phyloP scores from a whole-genome alignment of 2,329 filamentous ascomycete genomes.

The Cordyceps tenuipes region DNA sequence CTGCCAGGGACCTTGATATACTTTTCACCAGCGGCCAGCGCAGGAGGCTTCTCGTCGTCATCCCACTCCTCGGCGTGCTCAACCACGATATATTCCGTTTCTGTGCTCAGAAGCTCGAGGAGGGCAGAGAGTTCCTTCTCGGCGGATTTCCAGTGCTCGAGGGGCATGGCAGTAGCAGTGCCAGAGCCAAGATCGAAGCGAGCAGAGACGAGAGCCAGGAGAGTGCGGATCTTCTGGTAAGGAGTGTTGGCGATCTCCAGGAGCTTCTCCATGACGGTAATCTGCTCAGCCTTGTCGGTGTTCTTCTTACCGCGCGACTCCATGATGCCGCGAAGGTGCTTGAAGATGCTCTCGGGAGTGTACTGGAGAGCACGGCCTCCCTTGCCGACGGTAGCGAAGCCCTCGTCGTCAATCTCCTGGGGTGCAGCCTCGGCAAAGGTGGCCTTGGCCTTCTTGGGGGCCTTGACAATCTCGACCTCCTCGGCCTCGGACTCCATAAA shows the following conservation, averaged over 20 bases:
- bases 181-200: constrained; percentile 87
- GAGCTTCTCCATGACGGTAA: constrained; percentile 95
- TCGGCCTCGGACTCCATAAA: constrained; percentile 84
- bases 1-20: constrained; percentile 89
- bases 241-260: constrained; percentile 80
- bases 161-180: constrained; percentile 70
- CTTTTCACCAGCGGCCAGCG: constrained; percentile 62
- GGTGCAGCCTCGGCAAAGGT: constrained; percentile 37
- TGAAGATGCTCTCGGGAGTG: constrained; percentile 96
- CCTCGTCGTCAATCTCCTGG: constrained; percentile 65
- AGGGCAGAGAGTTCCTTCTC: constrained; percentile 77
- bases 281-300: constrained; percentile 90
- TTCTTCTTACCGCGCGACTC: constrained; percentile 99
- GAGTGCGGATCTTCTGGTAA: constrained; percentile 89
- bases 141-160: constrained; percentile 95
- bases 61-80: constrained; percentile 98
- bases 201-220: constrained; percentile 84
- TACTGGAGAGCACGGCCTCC: constrained; percentile 85
- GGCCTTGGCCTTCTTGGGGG: constrained; percentile 37
- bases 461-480: constrained; percentile 39
- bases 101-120: constrained; percentile 69
- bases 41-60: constrained; percentile 89
- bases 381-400: constrained; percentile 81
- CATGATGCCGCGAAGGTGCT: constrained; percentile 86
- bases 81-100: constrained; percentile 73